Evolutionary conservation across 1,284 basidiomycete genomes (phyloP), one percentile per base, ranked within the genome.

Genomic region (Bjerkandera adusta): DNA sequence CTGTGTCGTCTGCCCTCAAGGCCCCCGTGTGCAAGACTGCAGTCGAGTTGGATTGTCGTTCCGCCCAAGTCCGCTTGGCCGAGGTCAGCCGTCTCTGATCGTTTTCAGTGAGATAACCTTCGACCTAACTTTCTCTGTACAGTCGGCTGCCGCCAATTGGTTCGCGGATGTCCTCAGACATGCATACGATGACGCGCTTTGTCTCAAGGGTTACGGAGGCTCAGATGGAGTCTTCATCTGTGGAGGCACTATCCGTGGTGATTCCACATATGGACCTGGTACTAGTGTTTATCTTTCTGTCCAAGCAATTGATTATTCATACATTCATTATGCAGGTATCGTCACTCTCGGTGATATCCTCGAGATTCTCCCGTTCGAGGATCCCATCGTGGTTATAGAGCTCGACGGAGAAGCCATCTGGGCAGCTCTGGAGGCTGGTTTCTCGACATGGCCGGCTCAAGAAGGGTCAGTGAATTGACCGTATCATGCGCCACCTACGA

Each of bases 331-430:
- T 16, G 18, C 53, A 88, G 88, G 90, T 1, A 68, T 75, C 40
- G 73, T 95, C 47, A 91, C 86, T 1, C 72, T 97, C 0, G 90
- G 91, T 0, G 86, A 96, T 57, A 80, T 93, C 41, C 56, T 92
- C 35, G 93, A 94, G 62, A 93, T 96, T 26, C 65, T 96, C 39
- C 93, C 93, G 0, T 97, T 94, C 53, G 88, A 92, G 51, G 93
- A 97, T 58, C 83, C 92, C 0, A 72, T 87, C 10, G 79, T 97
- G 1, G 90, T 92, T 5, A 62, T 93, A 24, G 88, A 92, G 66
- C 65, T 96, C 12, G 88, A 91, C 54, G 93, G 93, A 0, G 72
- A 79, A 57, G 75, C 83, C 0, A 78, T 96, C 30, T 94, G 91
- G 90, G 83, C 83, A 45, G 83, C 87, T 0, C 59, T 96, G 15